Evolutionary conservation across 441 rosid genomes (phyloP), one percentile per base, ranked within the genome.

Genomic region (Erodium moschatum): DNA sequence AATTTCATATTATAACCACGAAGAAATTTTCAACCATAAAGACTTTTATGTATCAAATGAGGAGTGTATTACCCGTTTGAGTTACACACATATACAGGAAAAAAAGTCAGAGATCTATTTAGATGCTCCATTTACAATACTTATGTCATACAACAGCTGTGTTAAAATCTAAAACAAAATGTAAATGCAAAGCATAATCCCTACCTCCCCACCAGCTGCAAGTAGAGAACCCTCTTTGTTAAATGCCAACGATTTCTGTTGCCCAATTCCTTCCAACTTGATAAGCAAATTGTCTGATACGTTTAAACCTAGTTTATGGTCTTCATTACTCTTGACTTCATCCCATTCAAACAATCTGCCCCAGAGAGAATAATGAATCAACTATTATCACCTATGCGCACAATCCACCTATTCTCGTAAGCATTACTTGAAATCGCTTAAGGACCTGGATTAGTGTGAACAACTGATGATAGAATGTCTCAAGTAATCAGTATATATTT

Each of bases 181-280:
- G 42, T 4, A 44, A 71, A 65, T 27, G 46, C 4, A 0, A 13
- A 64, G 64, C 27, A 74, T 67, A 69, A 73, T 69, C 54, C 16
- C 67, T 84, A 93, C 96, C 97, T 94, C 97, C 0, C 88, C 87
- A 62, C 97, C 97, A 69, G 75, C 75, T 60, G 97, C 97, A 56
- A 91, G 84, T 33, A 76, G 70, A 65, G 94, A 82, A 62, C 89
- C 87, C 13, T 91, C 92, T 15, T 67, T 80, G 78, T 84, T 79
- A 20, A 91, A 94, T 19, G 79, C 85, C 73, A 94, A 67, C 44
- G 91, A 89, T 68, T 91, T 79, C 75, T 87, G 97, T 74, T 87
- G 97, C 67, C 89, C 96, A 69, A 84, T 84, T 74, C 84, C 80
- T 67, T 74, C 81, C 65, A 94, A 85, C 74, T 83, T 80, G 12